A percentile compares a stretch with the other conserved stretches of the same genome.
phyloP scores from a whole-genome alignment of 768 basidiomycete species.

The Punctularia strigosozonata region DNA sequence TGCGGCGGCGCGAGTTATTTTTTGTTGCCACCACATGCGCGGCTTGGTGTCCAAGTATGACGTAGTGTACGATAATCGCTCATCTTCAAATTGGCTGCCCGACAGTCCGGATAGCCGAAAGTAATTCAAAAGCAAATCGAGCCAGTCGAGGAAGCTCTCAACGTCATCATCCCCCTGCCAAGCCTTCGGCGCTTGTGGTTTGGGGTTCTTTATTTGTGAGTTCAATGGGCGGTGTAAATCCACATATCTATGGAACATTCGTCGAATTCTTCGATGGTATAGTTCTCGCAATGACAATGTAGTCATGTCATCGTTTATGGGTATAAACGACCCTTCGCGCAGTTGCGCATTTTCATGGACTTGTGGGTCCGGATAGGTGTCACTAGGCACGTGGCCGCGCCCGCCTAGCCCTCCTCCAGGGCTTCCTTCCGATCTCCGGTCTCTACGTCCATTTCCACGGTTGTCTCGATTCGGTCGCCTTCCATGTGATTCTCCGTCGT shows the following conservation, averaged over 20 bases:
- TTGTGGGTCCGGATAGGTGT: no score
- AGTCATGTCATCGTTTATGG: no score
- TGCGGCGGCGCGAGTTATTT: no score
- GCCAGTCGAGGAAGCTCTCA: neutral
- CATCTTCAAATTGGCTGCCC: neutral
- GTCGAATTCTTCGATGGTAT: neutral
- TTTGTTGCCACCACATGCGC: neutral
- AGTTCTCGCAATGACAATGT: neutral
- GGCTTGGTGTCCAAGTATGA: neutral
- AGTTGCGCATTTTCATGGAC: no score
- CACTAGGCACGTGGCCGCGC: no score
- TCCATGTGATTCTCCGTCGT: no score
- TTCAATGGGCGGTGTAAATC: no score
- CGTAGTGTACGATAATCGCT: neutral
- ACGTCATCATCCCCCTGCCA: neutral
- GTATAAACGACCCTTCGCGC: no score
- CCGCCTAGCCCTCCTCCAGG: no score
- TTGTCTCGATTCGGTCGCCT: no score
- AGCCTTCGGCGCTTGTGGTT: neutral
- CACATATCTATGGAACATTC: neutral
- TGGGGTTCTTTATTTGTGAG: neutral
- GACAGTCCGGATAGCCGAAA: neutral
- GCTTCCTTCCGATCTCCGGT: no score
- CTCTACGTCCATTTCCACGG: no score
- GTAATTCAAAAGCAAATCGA: neutral